Percentiles rank a stretch among this genome's conserved stretches.
Evolutionary conservation across 345 rosid genomes (phyloP).

Genomic region (Sapria himalayana): DNA sequence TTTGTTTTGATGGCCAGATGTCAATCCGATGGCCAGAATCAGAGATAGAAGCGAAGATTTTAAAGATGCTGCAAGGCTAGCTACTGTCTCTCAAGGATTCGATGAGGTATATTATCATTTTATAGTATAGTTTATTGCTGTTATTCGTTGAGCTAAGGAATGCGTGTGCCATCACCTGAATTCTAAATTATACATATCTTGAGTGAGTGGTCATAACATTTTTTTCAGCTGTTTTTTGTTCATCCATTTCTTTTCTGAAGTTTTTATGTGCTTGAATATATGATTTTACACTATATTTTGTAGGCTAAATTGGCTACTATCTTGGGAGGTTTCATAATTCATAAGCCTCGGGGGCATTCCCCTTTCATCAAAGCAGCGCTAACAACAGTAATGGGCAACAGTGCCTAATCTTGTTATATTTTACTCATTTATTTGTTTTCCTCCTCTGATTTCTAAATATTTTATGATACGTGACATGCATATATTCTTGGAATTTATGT

Average conservation of each 20-base stretch:
- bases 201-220: too few species aligned
- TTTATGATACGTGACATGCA: not conserved
- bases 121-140: too few species aligned
- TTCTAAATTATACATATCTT: too few species aligned
- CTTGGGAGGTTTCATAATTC: constrained; percentile 76
- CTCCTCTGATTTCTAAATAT: not conserved
- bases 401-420: not conserved
- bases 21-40: constrained; percentile 65
- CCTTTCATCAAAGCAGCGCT: constrained; percentile 47
- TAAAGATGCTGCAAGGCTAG: constrained; percentile 47
- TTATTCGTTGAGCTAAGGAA: too few species aligned
- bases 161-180: too few species aligned
- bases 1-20: too few species aligned
- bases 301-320: constrained; percentile 56
- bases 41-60: constrained; percentile 74
- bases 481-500: not conserved
- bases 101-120: constrained; percentile 28
- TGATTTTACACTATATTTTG: too few species aligned
- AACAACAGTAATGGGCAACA: constrained; percentile 29
- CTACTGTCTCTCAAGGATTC: constrained; percentile 43
- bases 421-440: not conserved
- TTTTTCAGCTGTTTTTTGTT: too few species aligned
- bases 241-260: too few species aligned
- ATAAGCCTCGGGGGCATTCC: constrained; percentile 38
- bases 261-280: too few species aligned